Conservation (phyloP, 345 rosid genomes). For the Crucihimalaya himalaica region DNA sequence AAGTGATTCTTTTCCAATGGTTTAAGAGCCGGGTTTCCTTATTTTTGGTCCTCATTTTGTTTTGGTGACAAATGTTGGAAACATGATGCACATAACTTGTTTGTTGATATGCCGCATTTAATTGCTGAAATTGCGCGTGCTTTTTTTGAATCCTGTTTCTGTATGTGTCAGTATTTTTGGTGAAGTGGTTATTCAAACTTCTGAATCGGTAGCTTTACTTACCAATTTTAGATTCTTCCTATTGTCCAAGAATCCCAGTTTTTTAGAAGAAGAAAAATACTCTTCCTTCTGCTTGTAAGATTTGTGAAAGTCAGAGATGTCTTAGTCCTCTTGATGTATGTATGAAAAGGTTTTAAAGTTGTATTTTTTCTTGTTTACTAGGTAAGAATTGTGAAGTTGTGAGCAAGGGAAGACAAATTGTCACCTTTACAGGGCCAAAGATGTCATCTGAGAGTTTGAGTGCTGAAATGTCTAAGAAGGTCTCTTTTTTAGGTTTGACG, state of each 20-base stretch:
- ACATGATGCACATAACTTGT: slow-evolving; percentile 30
- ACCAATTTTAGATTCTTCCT: slow-evolving; percentile 34
- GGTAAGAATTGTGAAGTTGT: slow-evolving; percentile 29
- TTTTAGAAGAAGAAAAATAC: neutral
- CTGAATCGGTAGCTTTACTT: slow-evolving; percentile 26
- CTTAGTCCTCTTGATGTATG: slow-evolving; percentile 40
- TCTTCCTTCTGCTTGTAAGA: slow-evolving; percentile 19
- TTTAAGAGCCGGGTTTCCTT: slow-evolving; percentile 24
- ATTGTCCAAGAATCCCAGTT: slow-evolving; percentile 26
- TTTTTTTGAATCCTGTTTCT: slow-evolving; percentile 12
- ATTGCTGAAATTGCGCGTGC: slow-evolving; percentile 30
- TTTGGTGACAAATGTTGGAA: slow-evolving; percentile 26
- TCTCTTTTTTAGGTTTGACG: slow-evolving; percentile 73
- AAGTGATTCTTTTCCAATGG: slow-evolving; percentile 66
- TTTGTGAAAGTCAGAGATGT: slow-evolving; percentile 38
- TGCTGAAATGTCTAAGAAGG: slow-evolving; percentile 68
- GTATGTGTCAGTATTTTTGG: slow-evolving; percentile 20
- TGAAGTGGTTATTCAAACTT: slow-evolving; percentile 6
- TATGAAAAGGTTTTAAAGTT: slow-evolving; percentile 26
- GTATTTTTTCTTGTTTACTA: slow-evolving; percentile 8
- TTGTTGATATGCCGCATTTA: slow-evolving; percentile 40
- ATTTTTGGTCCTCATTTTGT: slow-evolving; percentile 5
- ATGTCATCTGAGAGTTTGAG: slow-evolving; percentile 77
- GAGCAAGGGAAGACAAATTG: slow-evolving; percentile 28
- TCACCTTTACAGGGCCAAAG: slow-evolving; percentile 21